Evolutionary conservation across 2,329 filamentous ascomycete species (phyloP).

Genomic region (Fusarium stilboides): DNA sequence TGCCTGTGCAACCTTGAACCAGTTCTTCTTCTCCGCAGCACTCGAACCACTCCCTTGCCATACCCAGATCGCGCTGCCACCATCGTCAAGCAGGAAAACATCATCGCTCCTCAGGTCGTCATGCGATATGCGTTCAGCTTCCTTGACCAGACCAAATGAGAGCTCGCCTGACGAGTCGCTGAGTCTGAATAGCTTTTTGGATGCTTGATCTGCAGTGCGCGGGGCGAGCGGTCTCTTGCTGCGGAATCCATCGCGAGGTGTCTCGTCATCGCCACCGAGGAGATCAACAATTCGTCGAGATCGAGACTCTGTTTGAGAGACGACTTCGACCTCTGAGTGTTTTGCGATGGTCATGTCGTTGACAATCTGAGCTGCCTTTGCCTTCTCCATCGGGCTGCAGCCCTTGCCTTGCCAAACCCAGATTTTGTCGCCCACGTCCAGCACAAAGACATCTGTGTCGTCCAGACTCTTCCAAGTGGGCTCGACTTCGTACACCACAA

Average conservation of each 20-base stretch:
- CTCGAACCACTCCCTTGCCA: conserved; percentile 76
- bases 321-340: conserved; percentile 75
- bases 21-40: conserved; percentile 70
- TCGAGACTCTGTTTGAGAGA: conserved; percentile 72
- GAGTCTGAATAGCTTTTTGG: conserved; percentile 70
- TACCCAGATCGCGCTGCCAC: conserved; percentile 73
- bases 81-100: conserved; percentile 74
- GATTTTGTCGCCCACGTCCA: conserved; percentile 75
- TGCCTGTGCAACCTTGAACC: conserved; percentile 72
- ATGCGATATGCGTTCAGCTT: conserved; percentile 62
- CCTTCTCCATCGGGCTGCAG: conserved; percentile 79
- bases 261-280: conserved; percentile 64
- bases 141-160: conserved; percentile 71
- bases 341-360: conserved; percentile 76
- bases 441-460: conserved; percentile 75
- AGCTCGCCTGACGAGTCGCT: conserved; percentile 73
- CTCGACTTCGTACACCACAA: conserved; percentile 76
- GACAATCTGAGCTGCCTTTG: conserved; percentile 77
- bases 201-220: conserved; percentile 36
- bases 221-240: conserved; percentile 58
- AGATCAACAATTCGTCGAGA: conserved; percentile 69
- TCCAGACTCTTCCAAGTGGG: conserved; percentile 74
- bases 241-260: conserved; percentile 58
- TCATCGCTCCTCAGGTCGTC: conserved; percentile 71
- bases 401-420: conserved; percentile 79